phyloP scores from a whole-genome alignment of 768 basidiomycete species.

The Suillus alpinus region DNA sequence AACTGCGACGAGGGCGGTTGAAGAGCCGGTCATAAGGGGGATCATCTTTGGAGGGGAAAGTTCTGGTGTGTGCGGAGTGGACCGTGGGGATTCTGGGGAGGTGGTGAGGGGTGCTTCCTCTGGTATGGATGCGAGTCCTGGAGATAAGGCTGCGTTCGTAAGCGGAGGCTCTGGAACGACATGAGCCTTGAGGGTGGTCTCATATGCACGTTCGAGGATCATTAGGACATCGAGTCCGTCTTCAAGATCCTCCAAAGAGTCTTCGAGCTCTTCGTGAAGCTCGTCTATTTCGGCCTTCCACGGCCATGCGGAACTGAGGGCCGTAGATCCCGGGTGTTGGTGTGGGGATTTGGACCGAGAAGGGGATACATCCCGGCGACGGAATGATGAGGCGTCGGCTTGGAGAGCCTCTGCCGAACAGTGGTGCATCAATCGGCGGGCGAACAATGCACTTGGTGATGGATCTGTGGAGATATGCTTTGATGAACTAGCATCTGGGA shows the following conservation, averaged over 20 bases:
- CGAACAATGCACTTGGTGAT: slow-evolving; percentile 58
- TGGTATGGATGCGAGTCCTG: slow-evolving; percentile 21
- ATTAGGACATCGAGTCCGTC: slow-evolving; percentile 70
- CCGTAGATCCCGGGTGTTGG: slow-evolving; percentile 28
- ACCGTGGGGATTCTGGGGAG: not conserved
- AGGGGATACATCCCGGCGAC: slow-evolving; percentile 32
- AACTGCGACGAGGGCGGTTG: slow-evolving; percentile 66
- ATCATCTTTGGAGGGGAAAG: slow-evolving; percentile 20
- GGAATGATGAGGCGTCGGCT: slow-evolving; percentile 8
- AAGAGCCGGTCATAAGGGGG: slow-evolving; percentile 58
- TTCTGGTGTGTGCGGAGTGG: slow-evolving; percentile 14
- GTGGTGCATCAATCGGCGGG: slow-evolving; percentile 82
- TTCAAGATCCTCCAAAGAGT: slow-evolving; percentile 57
- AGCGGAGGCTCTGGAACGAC: slow-evolving; percentile 34
- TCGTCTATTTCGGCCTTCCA: slow-evolving; percentile 37
- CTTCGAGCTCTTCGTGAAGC: slow-evolving; percentile 40
- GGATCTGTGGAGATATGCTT: slow-evolving; percentile 36
- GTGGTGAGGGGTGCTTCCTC: slow-evolving; percentile 15
- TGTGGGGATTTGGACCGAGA: slow-evolving; percentile 44
- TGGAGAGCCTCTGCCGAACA: slow-evolving; percentile 56
- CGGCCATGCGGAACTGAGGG: slow-evolving; percentile 26
- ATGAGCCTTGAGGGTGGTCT: slow-evolving; percentile 62
- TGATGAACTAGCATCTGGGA: slow-evolving; percentile 19
- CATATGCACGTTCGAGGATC: slow-evolving; percentile 69
- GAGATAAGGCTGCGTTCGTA: slow-evolving; percentile 3